Conservation (phyloP, 129 eudicot genomes). For the Tagetes patula region DNA sequence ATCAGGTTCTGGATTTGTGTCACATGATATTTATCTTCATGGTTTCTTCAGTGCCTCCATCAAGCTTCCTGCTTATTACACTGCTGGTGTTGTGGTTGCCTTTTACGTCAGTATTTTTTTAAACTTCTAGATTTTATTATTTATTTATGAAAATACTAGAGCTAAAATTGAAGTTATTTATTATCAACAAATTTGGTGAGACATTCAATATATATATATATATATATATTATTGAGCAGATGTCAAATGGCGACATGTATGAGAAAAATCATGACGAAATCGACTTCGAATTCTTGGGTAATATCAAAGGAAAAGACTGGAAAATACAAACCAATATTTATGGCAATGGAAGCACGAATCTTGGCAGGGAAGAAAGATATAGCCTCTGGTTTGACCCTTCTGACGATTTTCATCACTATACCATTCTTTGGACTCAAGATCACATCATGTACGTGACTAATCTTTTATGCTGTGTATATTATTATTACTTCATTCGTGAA, state of each 20-base stretch:
- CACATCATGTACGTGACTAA: slow-evolving; percentile 42
- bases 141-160: not conserved
- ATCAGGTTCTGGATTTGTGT: slow-evolving; percentile 90
- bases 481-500: not conserved
- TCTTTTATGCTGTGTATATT: not conserved
- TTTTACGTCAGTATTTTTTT: slow-evolving; percentile 71
- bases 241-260: slow-evolving; percentile 65
- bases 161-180: no score
- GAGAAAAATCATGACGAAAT: slow-evolving; percentile 71
- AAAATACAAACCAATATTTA: slow-evolving; percentile 67
- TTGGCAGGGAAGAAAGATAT: slow-evolving; percentile 74
- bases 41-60: slow-evolving; percentile 98
- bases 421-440: slow-evolving; percentile 59
- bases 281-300: slow-evolving; percentile 72
- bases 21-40: slow-evolving; percentile 81
- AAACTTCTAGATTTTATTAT: no score
- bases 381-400: slow-evolving; percentile 68
- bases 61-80: slow-evolving; percentile 91
- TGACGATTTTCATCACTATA: slow-evolving; percentile 59
- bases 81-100: slow-evolving; percentile 97
- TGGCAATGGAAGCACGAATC: slow-evolving; percentile 72
- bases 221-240: slow-evolving; percentile 33
- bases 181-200: no score
- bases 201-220: no score
- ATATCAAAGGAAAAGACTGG: slow-evolving; percentile 70